Evolutionary conservation across 1,139 yeast species (phyloP).

Genomic region (Yamadazyma spencermartinsiae): DNA sequence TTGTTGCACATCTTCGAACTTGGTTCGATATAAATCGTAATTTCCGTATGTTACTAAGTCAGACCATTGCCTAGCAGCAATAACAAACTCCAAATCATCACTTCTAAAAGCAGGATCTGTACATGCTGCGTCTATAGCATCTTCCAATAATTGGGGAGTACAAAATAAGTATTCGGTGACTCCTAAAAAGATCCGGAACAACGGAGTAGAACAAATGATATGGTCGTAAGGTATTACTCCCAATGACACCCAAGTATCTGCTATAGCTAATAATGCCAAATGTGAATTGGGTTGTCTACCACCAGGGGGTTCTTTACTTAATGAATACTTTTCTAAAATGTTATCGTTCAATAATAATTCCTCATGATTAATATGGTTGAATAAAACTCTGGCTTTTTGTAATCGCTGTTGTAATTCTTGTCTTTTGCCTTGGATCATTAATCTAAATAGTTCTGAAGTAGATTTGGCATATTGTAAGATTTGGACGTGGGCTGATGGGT

Average conservation of each 20-base stretch:
- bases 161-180: conserved; percentile 91
- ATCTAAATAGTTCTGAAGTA: conserved; percentile 75
- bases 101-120: conserved; percentile 68
- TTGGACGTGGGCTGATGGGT: conserved; percentile 92
- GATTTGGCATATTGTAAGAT: conserved; percentile 87
- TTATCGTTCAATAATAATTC: conserved; percentile 75
- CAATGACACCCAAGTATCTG: conserved; percentile 87
- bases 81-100: conserved; percentile 84
- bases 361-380: conserved; percentile 62
- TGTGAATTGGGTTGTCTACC: conserved; percentile 83
- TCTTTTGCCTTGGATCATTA: conserved; percentile 72
- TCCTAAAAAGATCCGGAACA: conserved; percentile 86
- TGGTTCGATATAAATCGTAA: conserved; percentile 66
- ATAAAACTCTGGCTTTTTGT: conserved; percentile 70
- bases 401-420: conserved; percentile 61
- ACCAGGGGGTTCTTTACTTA: conserved; percentile 73
- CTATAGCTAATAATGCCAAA: conserved; percentile 81
- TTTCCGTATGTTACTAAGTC: conserved; percentile 76
- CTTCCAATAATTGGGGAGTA: conserved; percentile 77
- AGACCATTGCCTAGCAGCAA: conserved; percentile 86
- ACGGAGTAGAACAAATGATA: conserved; percentile 93
- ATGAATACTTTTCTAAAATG: conserved; percentile 74
- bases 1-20: conserved; percentile 75
- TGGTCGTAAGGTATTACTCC: conserved; percentile 93
- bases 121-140: conserved; percentile 72